A percentile compares a stretch with the other conserved stretches of the same genome.
These are phyloP conservation scores for Colletotrichum musae DNA, from an alignment of 2,329 filamentous ascomycete genomes.

Conservation along the genomic window DNA sequence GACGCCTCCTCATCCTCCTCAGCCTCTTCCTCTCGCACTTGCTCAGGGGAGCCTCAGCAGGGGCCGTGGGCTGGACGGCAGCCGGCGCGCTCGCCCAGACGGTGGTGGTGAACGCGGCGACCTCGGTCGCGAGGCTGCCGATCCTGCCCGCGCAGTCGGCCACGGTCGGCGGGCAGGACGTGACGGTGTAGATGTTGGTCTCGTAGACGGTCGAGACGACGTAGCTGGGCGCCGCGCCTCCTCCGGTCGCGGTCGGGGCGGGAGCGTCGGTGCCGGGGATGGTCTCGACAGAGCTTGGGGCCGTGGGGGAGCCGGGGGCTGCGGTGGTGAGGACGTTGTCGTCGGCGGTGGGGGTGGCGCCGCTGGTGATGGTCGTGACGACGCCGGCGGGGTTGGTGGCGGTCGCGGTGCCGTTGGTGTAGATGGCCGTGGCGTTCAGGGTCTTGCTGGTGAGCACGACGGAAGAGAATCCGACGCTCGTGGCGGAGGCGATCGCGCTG, in stretches of 20 bases:
- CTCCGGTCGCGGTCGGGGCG: background rate
- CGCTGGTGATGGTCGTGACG: background rate
- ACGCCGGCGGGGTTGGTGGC: background rate
- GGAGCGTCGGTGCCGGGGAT: background rate
- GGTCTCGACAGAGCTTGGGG: background rate
- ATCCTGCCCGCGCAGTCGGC: conserved; percentile 22
- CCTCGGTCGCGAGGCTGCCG: conserved; percentile 52
- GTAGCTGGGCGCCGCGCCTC: conserved; percentile 1
- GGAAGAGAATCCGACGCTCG: background rate
- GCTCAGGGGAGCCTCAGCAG: background rate
- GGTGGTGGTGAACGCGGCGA: conserved; percentile 55
- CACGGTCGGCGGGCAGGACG: conserved; percentile 34
- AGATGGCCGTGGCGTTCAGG: background rate
- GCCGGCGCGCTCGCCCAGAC: conserved; percentile 45
- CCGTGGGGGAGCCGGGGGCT: background rate
- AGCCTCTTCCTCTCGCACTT: conserved; percentile 2
- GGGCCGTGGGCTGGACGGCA: too few species aligned
- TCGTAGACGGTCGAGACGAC: conserved; percentile 39
- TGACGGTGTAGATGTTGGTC: conserved; percentile 39
- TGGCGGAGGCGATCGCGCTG: background rate
- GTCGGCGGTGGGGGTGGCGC: background rate
- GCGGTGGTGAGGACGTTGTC: background rate
- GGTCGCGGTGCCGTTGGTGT: conserved; percentile 6
- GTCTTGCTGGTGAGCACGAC: background rate
- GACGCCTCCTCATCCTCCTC: background rate